Base-by-base conservation (phyloP, 768 basidiomycete genomes). In the Lactarius hengduanensis region DNA sequence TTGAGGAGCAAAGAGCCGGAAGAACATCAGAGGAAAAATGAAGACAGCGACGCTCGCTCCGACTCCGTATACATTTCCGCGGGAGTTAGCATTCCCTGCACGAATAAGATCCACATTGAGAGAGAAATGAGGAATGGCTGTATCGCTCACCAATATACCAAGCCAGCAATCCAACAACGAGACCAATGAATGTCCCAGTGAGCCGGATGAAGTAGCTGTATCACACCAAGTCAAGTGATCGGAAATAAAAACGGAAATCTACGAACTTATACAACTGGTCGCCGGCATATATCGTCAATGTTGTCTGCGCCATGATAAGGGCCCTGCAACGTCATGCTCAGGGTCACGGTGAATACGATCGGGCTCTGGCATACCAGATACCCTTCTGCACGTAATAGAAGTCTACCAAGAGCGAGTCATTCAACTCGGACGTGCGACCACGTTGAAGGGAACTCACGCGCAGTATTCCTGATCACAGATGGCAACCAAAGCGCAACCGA, bases 271-370 rank as follows among this genome's bases (percentile, higher is more conserved):
- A 81, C 6, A 86, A 79, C 71, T 87, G 86, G 72, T 87, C 85
- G 10, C 84, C 83, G 3, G 81, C 79, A 70, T 81, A 86, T 41
- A 86, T 79, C 56, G 81, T 84, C 61, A 86, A 65, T 16, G 82
- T 84, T 1, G 83, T 85, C 69, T 87, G 86, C 0, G 83, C 81
- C 83, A 85, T 86, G 71, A 86, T 84, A 57, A 86, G 74, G 5
- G 83, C 83, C 84, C 83, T 79, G 50, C 6, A 34, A 22, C 16
- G 41, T n/a, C 30, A 6, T 40, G 15, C 20, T 38, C 60, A 59
- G 71, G 30, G 36, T 41, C 41, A 13, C 4, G 22, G 10, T 54
- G 34, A 41, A 18, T 34, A 16, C 1, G 1, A 56, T 2, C 26
- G 50, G 16, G 9, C 20, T 2, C 15, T 4, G 11, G 61, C 77